Evolutionary conservation across 306 rosid genomes (phyloP), one percentile per base, ranked within the genome.

Genomic region (Arachis hypogaea): DNA sequence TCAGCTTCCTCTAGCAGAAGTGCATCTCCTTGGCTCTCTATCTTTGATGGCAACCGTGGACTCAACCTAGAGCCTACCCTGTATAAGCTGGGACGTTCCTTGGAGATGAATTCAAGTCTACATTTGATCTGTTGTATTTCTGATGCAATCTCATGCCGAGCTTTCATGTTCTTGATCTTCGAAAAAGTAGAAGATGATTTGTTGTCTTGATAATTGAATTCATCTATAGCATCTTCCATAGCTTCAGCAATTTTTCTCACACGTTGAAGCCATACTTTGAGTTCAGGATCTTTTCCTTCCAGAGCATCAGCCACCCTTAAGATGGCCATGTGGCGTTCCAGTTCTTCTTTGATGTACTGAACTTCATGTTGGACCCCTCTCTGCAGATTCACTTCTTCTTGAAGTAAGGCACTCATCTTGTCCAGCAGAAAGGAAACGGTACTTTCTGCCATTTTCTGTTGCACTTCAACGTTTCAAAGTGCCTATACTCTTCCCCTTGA

Each of bases 1-100:
- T 90, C 91, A 69, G 87, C 73, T 78, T 88, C 84, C 54, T 86
- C 91, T 7, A 90, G 52, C 68, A 86, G 77, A 71, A 90, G 91
- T 4, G 96, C 93, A 61, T 85, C 87, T 22, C 70, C 87, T 42
- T 87, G 87, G 9, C 83, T 78, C 30, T 76, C 86, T 71, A 70
- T 55, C 77, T 82, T 66, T n/a, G 74, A 6, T 38, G 62, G 46
- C 58, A 66, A 30, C 51, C 75, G 30, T 47, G 63, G 28, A 45
- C 75, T 18, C 52, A 8, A 69, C 56, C 75, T 52, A 49, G 66
- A 43, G 55, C 68, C 73, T 2, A 59, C n/a, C n/a, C 33, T 80
- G 46, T 68, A 18, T 18, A 82, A 22, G 78, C n/a, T 74, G 12
- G 73, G 77, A 2, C 78, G 76, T 6, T 47, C 82, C 29, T 59